phyloP scores from a whole-genome alignment of 805 yeast genomes.

The Isabelozyma pseudorhagii region DNA sequence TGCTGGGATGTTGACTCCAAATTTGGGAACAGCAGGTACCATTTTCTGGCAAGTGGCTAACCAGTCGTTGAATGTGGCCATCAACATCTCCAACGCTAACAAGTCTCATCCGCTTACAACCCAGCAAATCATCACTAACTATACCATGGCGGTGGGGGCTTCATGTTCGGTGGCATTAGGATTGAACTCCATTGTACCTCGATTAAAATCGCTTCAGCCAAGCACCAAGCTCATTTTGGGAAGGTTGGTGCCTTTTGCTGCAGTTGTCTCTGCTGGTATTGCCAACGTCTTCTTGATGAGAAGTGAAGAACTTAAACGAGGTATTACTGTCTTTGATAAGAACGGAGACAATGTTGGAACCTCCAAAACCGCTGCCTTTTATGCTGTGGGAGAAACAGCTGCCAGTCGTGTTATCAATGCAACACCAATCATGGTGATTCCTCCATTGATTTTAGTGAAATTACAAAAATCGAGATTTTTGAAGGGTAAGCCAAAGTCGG shows the following conservation, averaged over 20 bases:
- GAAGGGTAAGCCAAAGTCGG: conserved; percentile 61
- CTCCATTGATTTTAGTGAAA: conserved; percentile 79
- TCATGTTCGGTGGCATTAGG: conserved; percentile 96
- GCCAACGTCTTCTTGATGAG: conserved; percentile 97
- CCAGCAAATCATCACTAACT: conserved; percentile 71
- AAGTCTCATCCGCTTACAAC: conserved; percentile 89
- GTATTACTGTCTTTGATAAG: conserved; percentile 67
- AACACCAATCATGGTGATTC: conserved; percentile 95
- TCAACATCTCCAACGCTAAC: conserved; percentile 93
- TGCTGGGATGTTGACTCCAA: conserved; percentile 97
- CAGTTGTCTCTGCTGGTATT: conserved; percentile 95
- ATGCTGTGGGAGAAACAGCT: conserved; percentile 97
- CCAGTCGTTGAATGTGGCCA: conserved; percentile 95
- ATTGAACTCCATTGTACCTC: conserved; percentile 85
- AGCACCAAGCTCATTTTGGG: conserved; percentile 68
- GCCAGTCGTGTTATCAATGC: conserved; percentile 93
- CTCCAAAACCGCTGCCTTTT: conserved; percentile 81
- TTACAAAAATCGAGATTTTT: conserved; percentile 66
- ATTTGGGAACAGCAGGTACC: conserved; percentile 84
- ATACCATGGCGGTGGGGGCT: conserved; percentile 86
- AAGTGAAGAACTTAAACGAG: conserved; percentile 86
- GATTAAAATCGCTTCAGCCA: conserved; percentile 67
- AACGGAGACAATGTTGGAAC: conserved; percentile 57
- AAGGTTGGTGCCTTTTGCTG: conserved; percentile 95
- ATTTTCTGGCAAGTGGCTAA: conserved; percentile 97